phyloP scores from a whole-genome alignment of 1,284 basidiomycete genomes.

The Mycena sp. region DNA sequence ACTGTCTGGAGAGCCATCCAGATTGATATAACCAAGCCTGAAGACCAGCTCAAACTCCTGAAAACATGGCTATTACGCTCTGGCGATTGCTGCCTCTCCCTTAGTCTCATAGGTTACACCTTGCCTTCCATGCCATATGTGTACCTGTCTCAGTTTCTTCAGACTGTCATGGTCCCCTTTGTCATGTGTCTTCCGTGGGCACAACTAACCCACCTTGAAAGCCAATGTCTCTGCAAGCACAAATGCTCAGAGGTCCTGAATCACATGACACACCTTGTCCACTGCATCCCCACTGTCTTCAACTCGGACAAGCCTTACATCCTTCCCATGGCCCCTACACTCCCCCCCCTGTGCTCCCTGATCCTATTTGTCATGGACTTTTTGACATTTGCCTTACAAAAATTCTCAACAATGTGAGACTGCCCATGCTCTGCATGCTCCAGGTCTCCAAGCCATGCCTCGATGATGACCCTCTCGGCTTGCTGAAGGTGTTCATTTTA shows the following conservation, averaged over 20 bases:
- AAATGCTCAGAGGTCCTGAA: constrained; percentile 5
- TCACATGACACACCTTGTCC: neutral
- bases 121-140: neutral
- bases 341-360: neutral
- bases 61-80: neutral
- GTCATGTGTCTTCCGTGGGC: constrained; percentile 8
- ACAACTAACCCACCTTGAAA: constrained; percentile 5
- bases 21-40: neutral
- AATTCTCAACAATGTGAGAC: neutral
- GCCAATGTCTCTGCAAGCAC: constrained; percentile 8
- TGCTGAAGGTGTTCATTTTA: neutral
- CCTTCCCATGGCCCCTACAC: neutral
- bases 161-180: neutral
- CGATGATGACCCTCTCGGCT: neutral
- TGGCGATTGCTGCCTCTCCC: neutral
- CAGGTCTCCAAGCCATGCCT: neutral
- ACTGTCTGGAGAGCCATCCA: neutral
- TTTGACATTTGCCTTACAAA: neutral
- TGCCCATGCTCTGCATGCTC: constrained; percentile 3
- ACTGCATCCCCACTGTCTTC: neutral
- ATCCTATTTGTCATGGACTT: neutral
- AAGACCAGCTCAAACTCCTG: no score
- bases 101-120: neutral
- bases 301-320: neutral
- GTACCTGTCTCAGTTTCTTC: neutral